Evolutionary conservation across 1,139 yeast genomes (phyloP).

Genomic region (Zygotorulaspora mrakii): DNA sequence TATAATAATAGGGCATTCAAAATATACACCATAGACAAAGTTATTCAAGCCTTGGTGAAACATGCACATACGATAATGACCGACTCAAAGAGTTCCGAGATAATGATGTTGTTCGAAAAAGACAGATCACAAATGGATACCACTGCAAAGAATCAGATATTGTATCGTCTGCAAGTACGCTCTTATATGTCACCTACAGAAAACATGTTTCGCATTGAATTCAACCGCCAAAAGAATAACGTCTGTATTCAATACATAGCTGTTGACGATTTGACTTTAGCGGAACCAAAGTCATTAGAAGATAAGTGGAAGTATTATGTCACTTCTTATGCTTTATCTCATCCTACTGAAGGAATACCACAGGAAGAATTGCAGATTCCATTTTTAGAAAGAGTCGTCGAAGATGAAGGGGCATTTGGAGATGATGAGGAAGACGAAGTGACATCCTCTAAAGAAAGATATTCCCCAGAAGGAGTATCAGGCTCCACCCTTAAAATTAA

Average conservation of each 20-base stretch:
- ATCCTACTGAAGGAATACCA: slow-evolving; percentile 96
- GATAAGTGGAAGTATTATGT: slow-evolving; percentile 90
- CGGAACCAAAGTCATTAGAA: slow-evolving; percentile 68
- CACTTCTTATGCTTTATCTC: slow-evolving; percentile 88
- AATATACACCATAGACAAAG: slow-evolving; percentile 88
- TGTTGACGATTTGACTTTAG: slow-evolving; percentile 79
- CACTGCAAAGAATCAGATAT: slow-evolving; percentile 81
- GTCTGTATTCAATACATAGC: slow-evolving; percentile 84
- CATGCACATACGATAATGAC: slow-evolving; percentile 78
- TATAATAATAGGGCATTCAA: slow-evolving; percentile 91
- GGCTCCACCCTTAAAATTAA: slow-evolving; percentile 76
- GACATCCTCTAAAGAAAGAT: slow-evolving; percentile 16
- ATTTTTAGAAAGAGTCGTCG: slow-evolving; percentile 60
- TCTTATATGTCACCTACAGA: slow-evolving; percentile 78
- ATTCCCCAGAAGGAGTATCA: slow-evolving; percentile 58
- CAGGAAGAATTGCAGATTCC: slow-evolving; percentile 73
- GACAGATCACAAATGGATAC: slow-evolving; percentile 60
- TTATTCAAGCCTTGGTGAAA: slow-evolving; percentile 82
- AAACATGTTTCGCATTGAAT: slow-evolving; percentile 84
- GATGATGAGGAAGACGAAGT: slow-evolving; percentile 22
- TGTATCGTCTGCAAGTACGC: slow-evolving; percentile 86
- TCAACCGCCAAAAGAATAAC: slow-evolving; percentile 49
- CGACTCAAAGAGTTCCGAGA: slow-evolving; percentile 79
- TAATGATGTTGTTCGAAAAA: slow-evolving; percentile 72
- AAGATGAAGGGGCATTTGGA: slow-evolving; percentile 43